Evolutionary conservation across 139 green algal genomes (phyloP), one percentile per base, ranked within the genome.

Genomic region (Asterochloris sp.): DNA sequence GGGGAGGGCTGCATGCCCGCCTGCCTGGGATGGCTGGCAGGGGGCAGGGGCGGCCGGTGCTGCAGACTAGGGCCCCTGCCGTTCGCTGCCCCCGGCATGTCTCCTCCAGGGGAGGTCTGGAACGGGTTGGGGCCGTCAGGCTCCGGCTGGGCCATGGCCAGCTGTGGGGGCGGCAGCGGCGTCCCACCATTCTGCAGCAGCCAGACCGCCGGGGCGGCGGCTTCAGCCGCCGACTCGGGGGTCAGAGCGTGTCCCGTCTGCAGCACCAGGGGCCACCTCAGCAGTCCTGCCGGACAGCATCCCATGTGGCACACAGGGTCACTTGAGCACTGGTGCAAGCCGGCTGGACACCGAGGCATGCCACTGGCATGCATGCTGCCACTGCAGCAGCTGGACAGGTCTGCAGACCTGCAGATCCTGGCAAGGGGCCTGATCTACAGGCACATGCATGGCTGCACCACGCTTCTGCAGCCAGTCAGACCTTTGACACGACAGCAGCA

Each of bases 171-270:
- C 29, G 82, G 64, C 74, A 85, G 66, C 8, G 75, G 82, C 13
- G 23, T 23, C 23, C 74, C 64, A 47, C 74, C 64, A 47, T 29
- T 17, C 24, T 38, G 13, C 11, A 14, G 26, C 13, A 47, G 75
- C 74, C 82, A 85, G 0, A 11, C 14, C 63, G 69, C 21, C 24
- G 66, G 75, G 26, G 68, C 38, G n/a, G 66, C 69, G 23, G 75
- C 82, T 27, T 62, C 28, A 16, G 67, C 66, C 11, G 27, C 26
- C n/a, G 85, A 29, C 26, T 80, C 80, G 1, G 80, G 71, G 0
- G 78, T 71, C n/a, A 78, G 79, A n/a, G 84, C 27, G 10, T 74
- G 73, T 16, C 21, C 64, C 60, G 73, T 68, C 74, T 78, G 74
- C 38, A 27, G 21, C 16, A 66, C 15, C n/a, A 11, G 19, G 11